phyloP scores from a whole-genome alignment of 805 yeast species.

The Sugiyamaella qingdaonensis region DNA sequence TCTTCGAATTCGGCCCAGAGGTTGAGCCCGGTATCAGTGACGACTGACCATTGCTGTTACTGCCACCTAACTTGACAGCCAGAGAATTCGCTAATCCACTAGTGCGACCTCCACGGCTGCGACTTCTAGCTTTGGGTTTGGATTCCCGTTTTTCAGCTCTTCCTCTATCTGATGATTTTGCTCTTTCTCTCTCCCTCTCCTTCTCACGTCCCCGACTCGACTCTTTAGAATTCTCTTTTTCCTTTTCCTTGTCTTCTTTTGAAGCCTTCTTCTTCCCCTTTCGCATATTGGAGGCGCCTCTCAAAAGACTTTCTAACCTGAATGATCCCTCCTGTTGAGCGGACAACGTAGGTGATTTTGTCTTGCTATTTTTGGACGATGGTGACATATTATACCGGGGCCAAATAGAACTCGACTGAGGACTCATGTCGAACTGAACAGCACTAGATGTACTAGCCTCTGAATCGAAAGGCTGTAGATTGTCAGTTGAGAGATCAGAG shows the following conservation, averaged over 20 bases:
- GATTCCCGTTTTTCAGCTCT: slow-evolving; percentile 5
- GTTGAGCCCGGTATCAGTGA: no score
- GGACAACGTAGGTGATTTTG: slow-evolving; percentile 5
- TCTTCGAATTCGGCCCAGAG: background rate
- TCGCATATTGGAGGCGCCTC: slow-evolving; percentile 27
- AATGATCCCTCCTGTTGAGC: slow-evolving; percentile 29
- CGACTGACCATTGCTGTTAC: background rate
- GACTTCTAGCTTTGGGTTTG: background rate
- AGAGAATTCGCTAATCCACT: background rate
- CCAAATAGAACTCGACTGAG: background rate
- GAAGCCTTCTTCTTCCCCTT: slow-evolving; percentile 20
- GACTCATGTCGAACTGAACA: background rate
- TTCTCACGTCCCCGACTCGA: background rate
- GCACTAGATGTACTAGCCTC: background rate
- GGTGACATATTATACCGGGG: slow-evolving; percentile 8
- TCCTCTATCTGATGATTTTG: background rate
- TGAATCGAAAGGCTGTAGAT: background rate
- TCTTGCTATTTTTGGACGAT: slow-evolving; percentile 1
- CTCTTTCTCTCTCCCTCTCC: background rate
- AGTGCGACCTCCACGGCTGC: background rate
- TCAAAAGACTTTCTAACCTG: slow-evolving; percentile 32
- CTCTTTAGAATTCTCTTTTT: slow-evolving; percentile 11
- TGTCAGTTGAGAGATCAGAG: background rate
- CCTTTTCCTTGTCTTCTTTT: slow-evolving; percentile 12
- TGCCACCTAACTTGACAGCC: background rate